Percentiles rank a stretch among this genome's conserved stretches.
phyloP scores from a whole-genome alignment of 225 moss, liverwort and hornwort genomes.

The Pleurozium schreberi region DNA sequence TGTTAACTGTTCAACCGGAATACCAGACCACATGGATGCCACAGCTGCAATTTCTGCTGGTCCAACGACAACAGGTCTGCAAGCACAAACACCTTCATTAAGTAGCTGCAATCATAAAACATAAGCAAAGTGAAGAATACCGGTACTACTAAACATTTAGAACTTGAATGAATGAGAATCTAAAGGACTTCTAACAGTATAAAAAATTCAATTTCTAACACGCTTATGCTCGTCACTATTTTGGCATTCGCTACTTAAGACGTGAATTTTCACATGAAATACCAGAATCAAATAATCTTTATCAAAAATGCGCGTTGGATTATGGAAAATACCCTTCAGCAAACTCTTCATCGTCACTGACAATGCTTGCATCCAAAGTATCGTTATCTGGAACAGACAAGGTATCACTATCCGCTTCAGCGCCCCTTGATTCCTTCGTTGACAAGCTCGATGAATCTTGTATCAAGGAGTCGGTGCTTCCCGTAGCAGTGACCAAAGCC shows the following conservation, averaged over 20 bases:
- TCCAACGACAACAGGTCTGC: conserved; percentile 92
- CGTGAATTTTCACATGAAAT: background rate
- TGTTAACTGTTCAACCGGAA: conserved; percentile 84
- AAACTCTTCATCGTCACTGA: conserved; percentile 77
- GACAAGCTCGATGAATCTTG: conserved; percentile 16
- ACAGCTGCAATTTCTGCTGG: conserved; percentile 91
- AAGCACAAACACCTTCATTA: conserved; percentile 2
- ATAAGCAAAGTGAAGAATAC: background rate
- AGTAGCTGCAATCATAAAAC: background rate
- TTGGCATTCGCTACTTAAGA: background rate
- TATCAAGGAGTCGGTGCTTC: conserved; percentile 17
- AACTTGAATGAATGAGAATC: background rate
- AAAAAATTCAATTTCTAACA: background rate
- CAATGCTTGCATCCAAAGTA: conserved; percentile 43
- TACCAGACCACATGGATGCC: conserved; percentile 94
- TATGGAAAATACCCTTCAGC: conserved; percentile 52
- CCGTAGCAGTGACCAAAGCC: conserved; percentile 40
- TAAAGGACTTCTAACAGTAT: background rate
- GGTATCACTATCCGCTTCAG: conserved; percentile 17
- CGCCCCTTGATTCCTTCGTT: conserved; percentile 7
- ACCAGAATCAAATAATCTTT: background rate
- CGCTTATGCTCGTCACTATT: background rate
- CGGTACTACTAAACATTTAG: background rate
- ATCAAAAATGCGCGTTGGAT: background rate
- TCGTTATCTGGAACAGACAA: conserved; percentile 48